Base-by-base conservation (phyloP, 139 green algal genomes). In the Picocystis salinarum region DNA sequence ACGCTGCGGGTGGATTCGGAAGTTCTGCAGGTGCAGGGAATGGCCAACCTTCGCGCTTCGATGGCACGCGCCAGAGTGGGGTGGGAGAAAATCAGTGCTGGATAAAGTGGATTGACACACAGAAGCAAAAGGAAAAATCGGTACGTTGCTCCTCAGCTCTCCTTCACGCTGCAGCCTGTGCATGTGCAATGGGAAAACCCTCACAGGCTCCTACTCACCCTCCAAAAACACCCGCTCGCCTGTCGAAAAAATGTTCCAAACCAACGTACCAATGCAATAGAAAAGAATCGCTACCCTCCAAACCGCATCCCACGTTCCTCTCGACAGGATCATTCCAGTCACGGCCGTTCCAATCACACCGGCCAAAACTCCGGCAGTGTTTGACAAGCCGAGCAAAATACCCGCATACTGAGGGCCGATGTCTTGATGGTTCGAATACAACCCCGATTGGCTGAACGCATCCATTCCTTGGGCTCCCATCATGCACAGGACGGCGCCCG, bases 341-440 rank as follows among this genome's bases (percentile, higher is more conserved):
- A 28, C 22, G 17, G 48, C 20, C 4, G 46, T 55, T 18, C 50
- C 48, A 1, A 17, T 19, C n/a, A 58, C 56, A 0, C 50, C 50
- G 2, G 33, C 50, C 3, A 59, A 6, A 0, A 46, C 56, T 9
- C 50, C 50, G 19, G 47, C 50, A 19, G 50, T 58, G 47, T 58
- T 58, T 28, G 50, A 58, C 5, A 58, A 12, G 30, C 50, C 48
- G 54, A 45, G 15, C 5, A 6, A 1, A 17, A 58, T 18, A 20
- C 50, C 50, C 15, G 26, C 50, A 17, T 58, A 60, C 11, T 28
- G 44, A 5, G 50, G 50, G 6, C 49, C 50, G 19, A 58, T 62
- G 22, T 58, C 50, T 46, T 58, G 45, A 50, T 96, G 87, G 70
- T 98, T 98, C 42, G 69, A 85, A 60, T 96, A 96, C 22, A 98